A percentile compares a stretch with the other conserved stretches of the same genome.
Evolutionary conservation across 1,139 yeast genomes (phyloP).

Genomic region (Taphrina sp.): DNA sequence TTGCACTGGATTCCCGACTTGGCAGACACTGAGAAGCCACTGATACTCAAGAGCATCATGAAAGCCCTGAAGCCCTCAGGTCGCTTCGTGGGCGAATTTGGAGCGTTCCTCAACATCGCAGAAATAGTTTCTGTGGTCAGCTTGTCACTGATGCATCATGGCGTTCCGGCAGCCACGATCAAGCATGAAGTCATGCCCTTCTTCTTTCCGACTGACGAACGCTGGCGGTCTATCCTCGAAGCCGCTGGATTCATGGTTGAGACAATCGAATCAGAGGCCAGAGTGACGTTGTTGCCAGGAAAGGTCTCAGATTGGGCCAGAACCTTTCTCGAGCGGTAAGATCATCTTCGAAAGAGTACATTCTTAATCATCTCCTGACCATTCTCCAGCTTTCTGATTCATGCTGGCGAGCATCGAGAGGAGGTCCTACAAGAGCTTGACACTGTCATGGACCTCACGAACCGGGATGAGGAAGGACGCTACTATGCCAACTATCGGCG

Average conservation of each 20-base stretch:
- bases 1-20: conserved; percentile 33
- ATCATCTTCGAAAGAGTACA: not conserved
- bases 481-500: conserved; percentile 14
- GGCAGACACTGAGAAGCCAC: conserved; percentile 2
- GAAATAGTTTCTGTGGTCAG: conserved; percentile 20
- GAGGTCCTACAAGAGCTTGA: conserved; percentile 7
- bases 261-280: conserved; percentile 12
- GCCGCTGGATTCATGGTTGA: conserved; percentile 26
- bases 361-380: not conserved
- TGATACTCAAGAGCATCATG: conserved; percentile 20
- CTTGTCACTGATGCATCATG: conserved; percentile 16
- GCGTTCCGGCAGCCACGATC: conserved; percentile 15
- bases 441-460: conserved; percentile 20
- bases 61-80: conserved; percentile 29
- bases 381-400: not conserved
- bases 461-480: conserved; percentile 11
- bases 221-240: conserved; percentile 9
- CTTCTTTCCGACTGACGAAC: conserved; percentile 24
- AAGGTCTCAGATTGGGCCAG: conserved; percentile 18
- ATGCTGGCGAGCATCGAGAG: not conserved
- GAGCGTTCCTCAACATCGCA: conserved; percentile 31
- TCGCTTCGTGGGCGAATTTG: conserved; percentile 32
- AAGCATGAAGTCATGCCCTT: conserved; percentile 23
- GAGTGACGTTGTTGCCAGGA: conserved; percentile 17
- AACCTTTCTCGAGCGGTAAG: conserved; percentile 11